phyloP scores from a whole-genome alignment of 108 stramenopile genomes.

The Licmophora abbreviata region DNA sequence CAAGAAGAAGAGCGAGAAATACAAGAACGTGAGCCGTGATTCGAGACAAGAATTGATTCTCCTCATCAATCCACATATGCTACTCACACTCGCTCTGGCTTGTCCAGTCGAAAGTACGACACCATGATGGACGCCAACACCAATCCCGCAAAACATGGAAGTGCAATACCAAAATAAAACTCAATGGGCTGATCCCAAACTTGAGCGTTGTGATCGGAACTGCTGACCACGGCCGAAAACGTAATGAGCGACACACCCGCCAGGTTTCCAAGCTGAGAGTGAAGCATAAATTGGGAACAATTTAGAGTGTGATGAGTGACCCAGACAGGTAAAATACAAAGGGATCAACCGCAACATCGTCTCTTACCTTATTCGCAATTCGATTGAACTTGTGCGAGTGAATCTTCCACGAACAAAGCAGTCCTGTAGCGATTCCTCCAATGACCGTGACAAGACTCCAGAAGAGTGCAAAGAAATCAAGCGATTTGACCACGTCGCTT shows the following conservation, averaged over 20 bases:
- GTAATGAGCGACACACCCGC: constrained; percentile 63
- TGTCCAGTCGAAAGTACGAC: constrained; percentile 42
- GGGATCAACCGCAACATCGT: background rate
- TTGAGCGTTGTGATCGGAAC: constrained; percentile 27
- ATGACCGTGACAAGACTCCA: constrained; percentile 63
- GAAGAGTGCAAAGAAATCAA: constrained; percentile 76
- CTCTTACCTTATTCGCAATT: constrained; percentile 26
- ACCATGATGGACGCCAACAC: constrained; percentile 51
- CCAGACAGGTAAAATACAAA: background rate
- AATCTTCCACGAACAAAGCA: constrained; percentile 14
- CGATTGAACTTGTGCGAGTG: constrained; percentile 40
- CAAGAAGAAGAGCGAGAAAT: background rate
- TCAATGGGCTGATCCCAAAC: constrained; percentile 60
- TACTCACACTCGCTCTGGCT: constrained; percentile 69
- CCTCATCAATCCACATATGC: background rate
- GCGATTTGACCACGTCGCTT: constrained; percentile 46
- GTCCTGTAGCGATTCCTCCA: constrained; percentile 61
- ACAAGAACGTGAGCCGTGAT: background rate
- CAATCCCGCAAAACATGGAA: constrained; percentile 61
- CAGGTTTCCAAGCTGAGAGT: constrained; percentile 64
- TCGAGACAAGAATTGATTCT: background rate
- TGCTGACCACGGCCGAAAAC: constrained; percentile 61
- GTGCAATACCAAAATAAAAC: constrained; percentile 71
- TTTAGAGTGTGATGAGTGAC: constrained; percentile 9
- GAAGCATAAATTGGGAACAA: constrained; percentile 23